Evolutionary conservation across 176 grass and related monocot species (phyloP).

Genomic region (Elaeis guineensis): DNA sequence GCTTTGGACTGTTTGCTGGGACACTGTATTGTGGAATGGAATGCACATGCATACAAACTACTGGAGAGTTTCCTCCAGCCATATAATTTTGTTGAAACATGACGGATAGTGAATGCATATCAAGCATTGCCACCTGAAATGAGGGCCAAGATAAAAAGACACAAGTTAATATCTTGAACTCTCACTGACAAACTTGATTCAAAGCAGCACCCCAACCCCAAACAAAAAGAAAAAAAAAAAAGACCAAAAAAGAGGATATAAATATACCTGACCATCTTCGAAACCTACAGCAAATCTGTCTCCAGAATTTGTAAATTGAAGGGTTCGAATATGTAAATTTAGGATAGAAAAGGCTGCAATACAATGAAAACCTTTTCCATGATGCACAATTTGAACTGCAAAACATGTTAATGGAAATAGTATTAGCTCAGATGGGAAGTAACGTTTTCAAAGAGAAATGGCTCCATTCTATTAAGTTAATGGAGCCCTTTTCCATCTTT

Average conservation of each 20-base stretch:
- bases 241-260: not conserved
- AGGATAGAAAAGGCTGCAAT: conserved; percentile 53
- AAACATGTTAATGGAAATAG: conserved; percentile 6
- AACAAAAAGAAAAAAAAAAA: conserved; percentile 16
- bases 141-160: conserved; percentile 17
- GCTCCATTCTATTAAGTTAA: not conserved
- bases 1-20: conserved; percentile 31
- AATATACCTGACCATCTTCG: conserved; percentile 82
- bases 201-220: not conserved
- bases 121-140: conserved; percentile 69
- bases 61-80: conserved; percentile 61
- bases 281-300: conserved; percentile 52
- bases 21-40: conserved; percentile 10
- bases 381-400: conserved; percentile 54
- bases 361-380: conserved; percentile 70
- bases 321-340: conserved; percentile 36
- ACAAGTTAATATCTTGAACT: conserved; percentile 8
- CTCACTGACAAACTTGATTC: not conserved
- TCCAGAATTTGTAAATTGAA: conserved; percentile 48
- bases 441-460: not conserved
- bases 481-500: no score
- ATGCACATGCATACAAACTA: conserved; percentile 41
- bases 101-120: conserved; percentile 49
- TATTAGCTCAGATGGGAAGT: not conserved
- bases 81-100: conserved; percentile 55